Base-by-base conservation (phyloP, 176 grass and related monocot species). In the Urochloa ruziziensis region DNA sequence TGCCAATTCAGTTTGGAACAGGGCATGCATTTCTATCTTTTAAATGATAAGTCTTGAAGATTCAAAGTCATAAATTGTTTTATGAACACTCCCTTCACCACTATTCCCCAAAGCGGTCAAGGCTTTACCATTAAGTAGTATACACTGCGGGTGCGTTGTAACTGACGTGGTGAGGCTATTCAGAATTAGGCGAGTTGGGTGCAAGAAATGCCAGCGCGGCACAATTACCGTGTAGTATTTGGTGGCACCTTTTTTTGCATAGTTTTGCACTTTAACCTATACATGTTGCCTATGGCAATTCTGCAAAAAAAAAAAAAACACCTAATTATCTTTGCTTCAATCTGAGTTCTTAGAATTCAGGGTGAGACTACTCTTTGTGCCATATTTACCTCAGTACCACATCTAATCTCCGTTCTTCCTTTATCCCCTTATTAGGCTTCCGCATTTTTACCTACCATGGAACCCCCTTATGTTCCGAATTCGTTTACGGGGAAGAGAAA, bases 361-460 rank as follows among this genome's bases (percentile, higher is more conserved):
- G 64, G 18, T 49, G 48, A 84, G 30, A 74, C 35, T 78, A 47
- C 46, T 59, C 54, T 91, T 51, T 34, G 34, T 63, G 25, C 17
- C 6, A 34, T 72, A 70, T 12, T 66, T 65, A 54, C 65, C 16
- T 68, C 32, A 10, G 18, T 77, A 53, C 47, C 30, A 56, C 35
- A 11, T 70, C 47, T 78, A 54, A 75, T 49, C 39, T 70, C 79
- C 80, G 6, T 61, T 35, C 52, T 57, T 30, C 33, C 48, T 64
- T 70, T 70, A 8, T 40, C 10, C 82, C 53, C 17, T 32, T 57
- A 60, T 6, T 27, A 99, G 96, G 76, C 91, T 85, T 90, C 96
- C 21, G 83, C 85, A 58, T 96, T 96, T 73, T 82, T 99, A 63
- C 91, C 96, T 66, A 94, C 85, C 59, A 90, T 91, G 87, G 93